Conservation (phyloP, 805 yeast genomes). For the Brettanomyces custersianus region DNA sequence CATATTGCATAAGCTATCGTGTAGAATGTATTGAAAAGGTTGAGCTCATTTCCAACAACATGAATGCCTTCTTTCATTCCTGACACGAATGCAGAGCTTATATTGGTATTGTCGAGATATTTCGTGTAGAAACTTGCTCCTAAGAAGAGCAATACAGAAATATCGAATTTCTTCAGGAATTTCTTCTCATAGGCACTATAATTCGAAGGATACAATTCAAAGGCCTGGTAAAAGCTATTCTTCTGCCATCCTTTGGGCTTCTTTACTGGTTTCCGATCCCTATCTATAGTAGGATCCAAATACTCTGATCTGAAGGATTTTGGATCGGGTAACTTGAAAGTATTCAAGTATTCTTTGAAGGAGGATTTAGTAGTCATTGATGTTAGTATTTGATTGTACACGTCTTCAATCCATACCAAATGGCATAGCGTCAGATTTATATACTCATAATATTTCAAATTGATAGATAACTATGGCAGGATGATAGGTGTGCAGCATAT, state of each 20-base stretch:
- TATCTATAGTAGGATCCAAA: conserved; percentile 8
- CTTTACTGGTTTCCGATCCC: conserved; percentile 7
- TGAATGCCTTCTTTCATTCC: conserved; percentile 51
- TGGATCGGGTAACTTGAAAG: conserved; percentile 7
- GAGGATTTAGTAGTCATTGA: no score
- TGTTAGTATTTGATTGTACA: no score
- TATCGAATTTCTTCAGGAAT: conserved; percentile 44
- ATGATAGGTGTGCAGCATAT: no score
- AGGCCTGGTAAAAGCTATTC: conserved; percentile 44
- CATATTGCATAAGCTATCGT: conserved; percentile 35
- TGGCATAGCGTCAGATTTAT: no score
- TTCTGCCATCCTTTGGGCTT: conserved; percentile 5
- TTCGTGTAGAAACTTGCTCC: conserved; percentile 63
- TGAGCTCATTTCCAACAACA: conserved; percentile 55
- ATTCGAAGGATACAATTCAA: conserved; percentile 32
- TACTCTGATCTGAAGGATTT: conserved; percentile 9
- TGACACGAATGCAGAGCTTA: conserved; percentile 59
- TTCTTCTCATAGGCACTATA: conserved; percentile 32
- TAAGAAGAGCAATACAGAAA: conserved; percentile 45
- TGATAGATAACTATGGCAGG: no score
- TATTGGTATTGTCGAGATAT: conserved; percentile 27
- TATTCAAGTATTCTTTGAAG: no score
- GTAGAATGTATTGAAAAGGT: conserved; percentile 49
- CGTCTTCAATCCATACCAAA: no score
- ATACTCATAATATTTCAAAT: no score